Conservation (phyloP, 2,329 filamentous ascomycete species). For the Stenocarpella maydis region DNA sequence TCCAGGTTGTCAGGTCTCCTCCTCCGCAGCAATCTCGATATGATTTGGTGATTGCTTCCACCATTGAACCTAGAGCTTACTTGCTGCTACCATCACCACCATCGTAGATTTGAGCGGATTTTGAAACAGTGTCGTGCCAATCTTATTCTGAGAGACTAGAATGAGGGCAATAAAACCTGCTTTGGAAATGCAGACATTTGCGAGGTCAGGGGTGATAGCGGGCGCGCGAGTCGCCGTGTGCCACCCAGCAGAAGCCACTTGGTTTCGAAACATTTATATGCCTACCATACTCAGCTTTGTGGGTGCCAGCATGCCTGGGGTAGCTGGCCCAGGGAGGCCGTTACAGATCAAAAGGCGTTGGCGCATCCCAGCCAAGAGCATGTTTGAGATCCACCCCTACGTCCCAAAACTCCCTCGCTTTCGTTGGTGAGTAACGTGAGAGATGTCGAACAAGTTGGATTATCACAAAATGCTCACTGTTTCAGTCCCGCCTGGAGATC, state of each 20-base stretch:
- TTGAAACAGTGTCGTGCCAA: neutral
- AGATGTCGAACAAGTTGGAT: neutral
- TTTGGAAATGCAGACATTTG: neutral
- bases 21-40: neutral
- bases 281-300: neutral
- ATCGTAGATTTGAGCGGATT: neutral
- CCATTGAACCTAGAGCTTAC: neutral
- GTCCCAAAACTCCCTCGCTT: neutral
- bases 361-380: constrained; percentile 9
- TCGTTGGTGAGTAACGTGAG: neutral
- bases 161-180: neutral
- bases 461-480: constrained; percentile 14
- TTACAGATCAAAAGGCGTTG: neutral
- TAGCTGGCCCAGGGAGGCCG: neutral
- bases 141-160: neutral
- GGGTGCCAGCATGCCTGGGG: neutral
- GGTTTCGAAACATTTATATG: constrained; percentile 12
- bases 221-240: neutral
- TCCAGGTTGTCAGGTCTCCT: neutral
- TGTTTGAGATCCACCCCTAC: constrained; percentile 5
- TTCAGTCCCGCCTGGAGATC: neutral
- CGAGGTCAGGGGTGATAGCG: neutral
- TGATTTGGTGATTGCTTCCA: neutral
- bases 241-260: neutral
- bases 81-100: neutral